Conservation (phyloP, 1,284 basidiomycete species). For the Fomitiporia mediterranea region DNA sequence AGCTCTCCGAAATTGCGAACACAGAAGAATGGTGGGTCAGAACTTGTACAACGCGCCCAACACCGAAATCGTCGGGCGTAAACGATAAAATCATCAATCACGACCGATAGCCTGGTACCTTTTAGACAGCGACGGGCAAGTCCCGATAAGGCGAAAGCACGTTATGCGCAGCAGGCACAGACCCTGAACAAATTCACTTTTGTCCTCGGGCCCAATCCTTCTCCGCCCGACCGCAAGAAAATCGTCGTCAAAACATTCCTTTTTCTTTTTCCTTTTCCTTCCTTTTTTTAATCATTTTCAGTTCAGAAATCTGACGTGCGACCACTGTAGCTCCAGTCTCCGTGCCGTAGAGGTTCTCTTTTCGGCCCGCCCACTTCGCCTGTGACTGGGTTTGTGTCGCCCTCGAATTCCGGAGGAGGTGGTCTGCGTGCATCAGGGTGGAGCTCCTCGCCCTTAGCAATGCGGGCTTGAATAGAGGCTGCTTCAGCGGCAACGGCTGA, state of each 20-base stretch:
- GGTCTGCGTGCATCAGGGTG: conserved; percentile 69
- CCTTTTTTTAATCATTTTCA: too few species aligned
- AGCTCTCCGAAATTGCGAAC: not conserved
- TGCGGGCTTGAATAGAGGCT: conserved; percentile 26
- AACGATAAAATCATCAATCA: not conserved
- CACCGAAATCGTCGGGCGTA: not conserved
- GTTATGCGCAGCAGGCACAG: conserved; percentile 11
- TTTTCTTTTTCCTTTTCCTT: too few species aligned
- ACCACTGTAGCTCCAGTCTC: conserved; percentile 83
- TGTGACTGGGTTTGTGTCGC: conserved; percentile 67
- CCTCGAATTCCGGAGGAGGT: conserved; percentile 60
- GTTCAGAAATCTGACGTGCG: conserved; percentile 72
- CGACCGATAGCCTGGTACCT: conserved; percentile 2
- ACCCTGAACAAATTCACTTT: not conserved
- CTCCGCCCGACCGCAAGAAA: not conserved
- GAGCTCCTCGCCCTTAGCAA: conserved; percentile 26
- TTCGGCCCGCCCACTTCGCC: conserved; percentile 78
- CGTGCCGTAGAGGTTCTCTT: conserved; percentile 62
- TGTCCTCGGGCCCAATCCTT: not conserved
- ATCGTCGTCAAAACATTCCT: not conserved
- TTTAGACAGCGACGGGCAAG: conserved; percentile 4
- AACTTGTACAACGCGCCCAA: not conserved
- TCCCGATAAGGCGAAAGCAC: not conserved
- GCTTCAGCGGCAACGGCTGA: conserved; percentile 31
- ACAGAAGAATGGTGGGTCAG: too few species aligned